Base-by-base conservation (phyloP, 1,139 yeast species). In the Suhomyces panamericanus region DNA sequence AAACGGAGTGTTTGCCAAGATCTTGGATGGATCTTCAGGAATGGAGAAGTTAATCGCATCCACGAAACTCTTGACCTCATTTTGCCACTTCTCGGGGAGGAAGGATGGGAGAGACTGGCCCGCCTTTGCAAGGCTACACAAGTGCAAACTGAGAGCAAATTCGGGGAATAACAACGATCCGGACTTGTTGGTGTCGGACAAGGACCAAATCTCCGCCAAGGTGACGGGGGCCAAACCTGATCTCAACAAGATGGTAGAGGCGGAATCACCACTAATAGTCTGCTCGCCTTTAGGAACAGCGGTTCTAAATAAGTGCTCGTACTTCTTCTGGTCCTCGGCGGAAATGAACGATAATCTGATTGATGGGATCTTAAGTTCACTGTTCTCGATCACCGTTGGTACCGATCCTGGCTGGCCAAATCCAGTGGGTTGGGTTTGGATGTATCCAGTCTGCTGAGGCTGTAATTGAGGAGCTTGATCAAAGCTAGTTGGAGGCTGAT, bases 111-210 rank as follows among this genome's bases (percentile, higher is more conserved):
- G 71, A 2, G 85, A 71, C 47, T 85, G 87, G 22, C 96, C 96
- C 56, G 82, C 81, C 55, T 88, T 73, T 0, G 86, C 86, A 60
- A 81, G 67, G 53, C 88, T 87, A 60, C 96, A 90, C 53, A 93
- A 75, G 63, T 89, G 95, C 75, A 93, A 82, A 14, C 96, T 95
- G 56, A 91, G 74, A 11, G 96, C 96, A 70, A 93, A 93, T 63
- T 93, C 98, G 0, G 99, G 99, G 59, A 91, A 93, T 51, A 93
- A 68, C 48, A 93, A 75, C 38, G 83, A 77, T 1, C 98, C 98
- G 4, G 95, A 83, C 57, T 83, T 85, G 56, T 85, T 87, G 2
- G 96, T 85, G 60, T 93, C 99, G 20, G 96, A 79, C 52, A 93
- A 71, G 28, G 87, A 81, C 99, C 99, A 93, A 48, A 93, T 85